phyloP scores from a whole-genome alignment of 139 green algal species.

The Nannochloris sp. region DNA sequence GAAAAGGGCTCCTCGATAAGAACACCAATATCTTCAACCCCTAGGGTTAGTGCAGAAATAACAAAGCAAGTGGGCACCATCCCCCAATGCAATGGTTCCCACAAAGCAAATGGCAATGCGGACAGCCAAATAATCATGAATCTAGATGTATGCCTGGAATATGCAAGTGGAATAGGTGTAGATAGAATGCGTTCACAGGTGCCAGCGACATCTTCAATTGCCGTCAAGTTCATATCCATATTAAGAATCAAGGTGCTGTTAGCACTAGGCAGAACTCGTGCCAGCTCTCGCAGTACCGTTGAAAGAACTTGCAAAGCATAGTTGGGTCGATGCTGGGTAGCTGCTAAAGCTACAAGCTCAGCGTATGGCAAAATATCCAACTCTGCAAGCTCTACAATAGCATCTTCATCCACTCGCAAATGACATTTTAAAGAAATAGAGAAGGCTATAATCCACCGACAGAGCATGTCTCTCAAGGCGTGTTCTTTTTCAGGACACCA shows the following conservation, averaged over 20 bases:
- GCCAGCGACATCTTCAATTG: slow-evolving; percentile 10
- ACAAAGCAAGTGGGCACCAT: slow-evolving; percentile 31
- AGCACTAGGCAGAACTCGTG: not conserved
- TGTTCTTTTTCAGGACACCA: not conserved
- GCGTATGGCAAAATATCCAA: slow-evolving; percentile 3
- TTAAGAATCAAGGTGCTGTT: not conserved
- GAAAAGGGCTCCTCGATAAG: slow-evolving; percentile 19
- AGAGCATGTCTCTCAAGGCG: not conserved
- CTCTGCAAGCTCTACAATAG: not conserved
- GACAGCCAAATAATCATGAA: slow-evolving; percentile 73
- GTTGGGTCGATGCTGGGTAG: slow-evolving; percentile 13
- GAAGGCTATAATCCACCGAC: slow-evolving; percentile 1
- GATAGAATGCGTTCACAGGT: slow-evolving; percentile 46
- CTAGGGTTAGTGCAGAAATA: slow-evolving; percentile 55
- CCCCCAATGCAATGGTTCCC: slow-evolving; percentile 24
- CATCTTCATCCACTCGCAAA: slow-evolving; percentile 9
- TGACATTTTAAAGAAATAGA: slow-evolving; percentile 14
- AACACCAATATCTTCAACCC: slow-evolving; percentile 44
- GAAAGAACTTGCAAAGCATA: slow-evolving; percentile 24
- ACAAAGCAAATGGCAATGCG: slow-evolving; percentile 71
- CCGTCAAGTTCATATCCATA: slow-evolving; percentile 6
- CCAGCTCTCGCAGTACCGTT: not conserved
- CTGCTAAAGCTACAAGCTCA: slow-evolving; percentile 12
- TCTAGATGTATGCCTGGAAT: slow-evolving; percentile 51
- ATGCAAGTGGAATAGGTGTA: slow-evolving; percentile 59